phyloP scores from a whole-genome alignment of 768 basidiomycete genomes.

The Tulasnella calospora region DNA sequence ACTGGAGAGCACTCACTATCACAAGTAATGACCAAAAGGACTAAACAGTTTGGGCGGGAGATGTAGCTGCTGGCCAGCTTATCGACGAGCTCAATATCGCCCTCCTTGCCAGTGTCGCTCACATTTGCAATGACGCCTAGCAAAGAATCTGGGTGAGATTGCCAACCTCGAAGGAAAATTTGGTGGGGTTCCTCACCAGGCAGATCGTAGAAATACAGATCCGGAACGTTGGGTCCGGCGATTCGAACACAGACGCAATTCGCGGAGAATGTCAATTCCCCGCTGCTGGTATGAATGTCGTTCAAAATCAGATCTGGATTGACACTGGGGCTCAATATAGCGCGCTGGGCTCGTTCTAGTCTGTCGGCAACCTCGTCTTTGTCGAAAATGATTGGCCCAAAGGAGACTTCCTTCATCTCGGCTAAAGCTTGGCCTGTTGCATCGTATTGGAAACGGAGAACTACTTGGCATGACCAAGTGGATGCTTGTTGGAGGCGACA shows the following conservation, averaged over 20 bases:
- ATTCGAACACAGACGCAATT: constrained; percentile 48
- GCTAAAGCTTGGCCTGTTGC: background rate
- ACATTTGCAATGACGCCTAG: constrained; percentile 25
- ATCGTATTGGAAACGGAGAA: constrained; percentile 36
- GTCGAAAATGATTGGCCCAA: constrained; percentile 17
- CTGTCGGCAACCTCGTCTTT: constrained; percentile 44
- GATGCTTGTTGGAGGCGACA: constrained; percentile 33
- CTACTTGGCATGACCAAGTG: constrained; percentile 38
- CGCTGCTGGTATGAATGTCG: background rate
- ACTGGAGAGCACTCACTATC: background rate
- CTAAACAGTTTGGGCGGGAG: constrained; percentile 1
- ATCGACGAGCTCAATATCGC: constrained; percentile 19
- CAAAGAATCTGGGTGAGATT: background rate
- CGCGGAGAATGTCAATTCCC: constrained; percentile 42
- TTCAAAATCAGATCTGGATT: background rate
- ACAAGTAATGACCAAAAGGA: constrained; percentile 25
- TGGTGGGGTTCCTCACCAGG: constrained; percentile 26
- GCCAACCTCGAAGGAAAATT: background rate
- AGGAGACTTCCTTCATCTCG: constrained; percentile 27
- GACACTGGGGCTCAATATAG: constrained; percentile 40
- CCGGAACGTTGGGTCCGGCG: constrained; percentile 42
- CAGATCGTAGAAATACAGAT: constrained; percentile 36
- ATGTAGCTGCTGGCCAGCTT: constrained; percentile 16
- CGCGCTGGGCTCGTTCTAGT: constrained; percentile 57
- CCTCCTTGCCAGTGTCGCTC: constrained; percentile 1